Evolutionary conservation across 2,329 filamentous ascomycete species (phyloP).

Genomic region (Alternaria tenuissima): DNA sequence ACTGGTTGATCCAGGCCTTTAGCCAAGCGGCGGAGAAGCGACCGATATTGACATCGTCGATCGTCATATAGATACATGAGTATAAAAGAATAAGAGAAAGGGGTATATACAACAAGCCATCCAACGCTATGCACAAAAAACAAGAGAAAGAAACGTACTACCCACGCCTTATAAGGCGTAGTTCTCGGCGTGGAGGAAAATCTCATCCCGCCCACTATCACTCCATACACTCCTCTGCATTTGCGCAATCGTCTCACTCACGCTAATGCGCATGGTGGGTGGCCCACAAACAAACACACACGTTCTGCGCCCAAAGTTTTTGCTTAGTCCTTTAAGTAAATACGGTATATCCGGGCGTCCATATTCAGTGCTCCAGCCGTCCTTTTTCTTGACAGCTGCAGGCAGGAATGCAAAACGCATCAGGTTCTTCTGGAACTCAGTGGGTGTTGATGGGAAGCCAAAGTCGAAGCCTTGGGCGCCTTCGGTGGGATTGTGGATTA

Average conservation of each 20-base stretch:
- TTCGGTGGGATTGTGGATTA: constrained; percentile 39
- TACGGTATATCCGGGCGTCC: constrained; percentile 87
- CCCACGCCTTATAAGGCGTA: constrained; percentile 73
- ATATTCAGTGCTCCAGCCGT: constrained; percentile 92
- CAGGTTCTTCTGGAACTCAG: constrained; percentile 85
- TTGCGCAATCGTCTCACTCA: constrained; percentile 82
- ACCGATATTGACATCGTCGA: constrained; percentile 3
- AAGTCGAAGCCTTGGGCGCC: constrained; percentile 54
- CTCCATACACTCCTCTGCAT: constrained; percentile 86
- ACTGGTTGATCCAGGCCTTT: not conserved
- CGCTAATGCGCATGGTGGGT: constrained; percentile 83
- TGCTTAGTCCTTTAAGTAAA: constrained; percentile 84
- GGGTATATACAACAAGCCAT: constrained; percentile 31
- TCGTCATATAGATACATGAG: constrained; percentile 22
- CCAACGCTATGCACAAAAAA: constrained; percentile 43
- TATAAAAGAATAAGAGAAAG: constrained; percentile 19
- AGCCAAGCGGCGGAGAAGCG: not conserved
- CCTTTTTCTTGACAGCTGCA: constrained; percentile 60
- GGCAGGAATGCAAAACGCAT: constrained; percentile 89
- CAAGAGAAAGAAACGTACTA: constrained; percentile 11
- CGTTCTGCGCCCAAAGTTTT: constrained; percentile 80
- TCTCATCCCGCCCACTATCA: constrained; percentile 80
- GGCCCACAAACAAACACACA: constrained; percentile 95
- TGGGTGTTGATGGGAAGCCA: constrained; percentile 84
- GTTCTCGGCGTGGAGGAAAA: constrained; percentile 94